Base-by-base conservation (phyloP, 306 rosid species). In the Acacia melanoxylon region DNA sequence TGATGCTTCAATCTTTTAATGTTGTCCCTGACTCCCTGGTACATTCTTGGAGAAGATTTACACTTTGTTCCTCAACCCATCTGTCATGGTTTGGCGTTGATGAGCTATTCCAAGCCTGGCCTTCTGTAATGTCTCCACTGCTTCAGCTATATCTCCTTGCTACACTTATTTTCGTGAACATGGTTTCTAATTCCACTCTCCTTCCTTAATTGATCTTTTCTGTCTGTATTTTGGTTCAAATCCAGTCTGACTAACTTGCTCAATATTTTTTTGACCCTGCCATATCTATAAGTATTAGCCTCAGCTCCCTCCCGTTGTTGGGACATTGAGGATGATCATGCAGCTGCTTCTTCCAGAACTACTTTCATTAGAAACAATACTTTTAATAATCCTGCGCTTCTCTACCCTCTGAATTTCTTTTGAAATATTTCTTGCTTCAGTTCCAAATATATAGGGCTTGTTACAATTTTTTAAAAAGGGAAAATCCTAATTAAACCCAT, bases 351-450 rank as follows among this genome's bases (percentile, higher is more conserved):
- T 85, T 33, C 37, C 5, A 24, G 99, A 95, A 80, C 99, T 95
- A 84, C 99, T 86, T 0, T 95, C 99, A 77, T 95, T 95, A 79
- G 98, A 95, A 58, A 93, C 94, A n/a, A 98, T 95, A 87, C 99
- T 95, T 87, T 89, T 95, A 46, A 95, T 88, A 75, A 93, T 95
- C 89, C 99, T 93, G 83, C 96, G 83, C 86, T 95, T 95, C 91
- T 95, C 99, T 78, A 95, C 99, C 81, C 92, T 95, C 88, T 93
- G 99, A 87, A 95, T 95, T 91, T 95, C 99, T 76, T 95, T 95
- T 1, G 94, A 95, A 66, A 95, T 95, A 80, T 95, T 95, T 68
- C 97, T 97, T 58, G 99, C 96, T 86, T 93, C 98, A 68, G 84
- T 91, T 82, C 98, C 99, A 66, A 98, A 93, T 75, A 95, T 88